Conservation (phyloP, 2,329 filamentous ascomycete species). For the Magnaporthiopsis poae region DNA sequence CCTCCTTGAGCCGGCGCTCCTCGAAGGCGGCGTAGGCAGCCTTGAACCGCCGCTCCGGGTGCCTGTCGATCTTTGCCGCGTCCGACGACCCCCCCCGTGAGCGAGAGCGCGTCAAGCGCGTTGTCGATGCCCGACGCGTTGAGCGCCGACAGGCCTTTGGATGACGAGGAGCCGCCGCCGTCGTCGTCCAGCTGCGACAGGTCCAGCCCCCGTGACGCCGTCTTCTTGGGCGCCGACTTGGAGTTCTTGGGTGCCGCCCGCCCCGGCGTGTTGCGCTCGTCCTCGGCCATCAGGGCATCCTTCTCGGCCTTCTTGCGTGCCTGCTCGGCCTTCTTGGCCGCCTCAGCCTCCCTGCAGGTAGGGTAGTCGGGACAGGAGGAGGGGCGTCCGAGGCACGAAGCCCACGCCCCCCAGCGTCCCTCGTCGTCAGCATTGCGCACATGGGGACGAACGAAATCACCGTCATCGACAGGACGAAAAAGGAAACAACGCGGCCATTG, state of each 20-base stretch:
- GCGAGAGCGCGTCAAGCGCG: constrained; percentile 72
- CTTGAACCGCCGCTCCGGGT: constrained; percentile 79
- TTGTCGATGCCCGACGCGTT: constrained; percentile 88
- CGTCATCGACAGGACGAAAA: not conserved
- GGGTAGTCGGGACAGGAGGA: not conserved
- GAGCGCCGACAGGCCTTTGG: constrained; percentile 45
- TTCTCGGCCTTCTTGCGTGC: constrained; percentile 87
- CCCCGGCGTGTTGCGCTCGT: constrained; percentile 58
- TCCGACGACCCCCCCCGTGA: constrained; percentile 40
- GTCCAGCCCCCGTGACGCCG: constrained; percentile 56
- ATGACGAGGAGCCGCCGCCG: not conserved
- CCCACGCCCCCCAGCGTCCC: not conserved
- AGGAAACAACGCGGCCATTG: not conserved
- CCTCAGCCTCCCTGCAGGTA: constrained; percentile 62
- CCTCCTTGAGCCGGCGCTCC: constrained; percentile 70
- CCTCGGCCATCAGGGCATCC: constrained; percentile 70
- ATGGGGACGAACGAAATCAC: too few relatives aligned
- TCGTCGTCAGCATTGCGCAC: constrained; percentile 3
- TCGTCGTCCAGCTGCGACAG: constrained; percentile 54
- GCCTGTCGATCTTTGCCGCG: constrained; percentile 66
- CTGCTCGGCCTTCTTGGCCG: constrained; percentile 70
- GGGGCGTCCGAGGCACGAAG: not conserved
- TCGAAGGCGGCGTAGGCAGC: constrained; percentile 77
- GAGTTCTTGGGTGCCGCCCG: constrained; percentile 55
- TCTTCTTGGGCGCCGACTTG: constrained; percentile 60